Evolutionary conservation across 2,329 filamentous ascomycete genomes (phyloP), one percentile per base, ranked within the genome.

Genomic region (Fusarium pseudonygamai): DNA sequence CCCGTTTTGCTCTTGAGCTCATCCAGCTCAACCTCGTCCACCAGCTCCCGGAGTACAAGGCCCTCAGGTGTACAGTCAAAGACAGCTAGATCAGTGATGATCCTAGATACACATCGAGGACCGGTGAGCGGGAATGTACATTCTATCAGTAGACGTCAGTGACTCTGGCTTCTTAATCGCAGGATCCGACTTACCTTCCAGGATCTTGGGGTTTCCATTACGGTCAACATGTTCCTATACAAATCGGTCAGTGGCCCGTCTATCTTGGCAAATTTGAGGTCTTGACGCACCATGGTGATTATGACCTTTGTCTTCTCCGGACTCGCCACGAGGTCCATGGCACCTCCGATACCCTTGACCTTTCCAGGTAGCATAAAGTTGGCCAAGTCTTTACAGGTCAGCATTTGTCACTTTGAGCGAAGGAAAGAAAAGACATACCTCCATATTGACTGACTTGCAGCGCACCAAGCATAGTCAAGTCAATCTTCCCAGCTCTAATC

Each of bases 321-420:
- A 83, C 97, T 97, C 77, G 90, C 93, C 52, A 97, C 95, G 16
- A 97, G 86, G 82, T 97, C 95, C 94, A 97, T 97, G 58, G 95
- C 95, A 52, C 95, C 95, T 22, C 94, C 94, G 75, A 97, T 96
- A 32, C 94, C 94, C 88, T 97, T 97, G 80, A 96, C 92, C 86
- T 97, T 97, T 58, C 94, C 94, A 5, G 94, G 94, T 75, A 97
- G 85, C 93, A 96, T 96, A 89, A 93, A 97, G 85, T 97, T 97
- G 68, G 94, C 94, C 63, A 97, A 85, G 80, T 97, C 94, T 80
- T 20, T 0, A 2, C 3, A 16, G 1, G 5, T 67, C 45, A 45
- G 36, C 4, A 5, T 6, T 5, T 11, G 18, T 24, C n/a, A 3
- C n/a, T 42, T 7, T 7, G 3, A 0, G 0, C 16, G 14, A 1